Base-by-base conservation (phyloP, 2,329 filamentous ascomycete genomes). In the Fusarium sacchari region DNA sequence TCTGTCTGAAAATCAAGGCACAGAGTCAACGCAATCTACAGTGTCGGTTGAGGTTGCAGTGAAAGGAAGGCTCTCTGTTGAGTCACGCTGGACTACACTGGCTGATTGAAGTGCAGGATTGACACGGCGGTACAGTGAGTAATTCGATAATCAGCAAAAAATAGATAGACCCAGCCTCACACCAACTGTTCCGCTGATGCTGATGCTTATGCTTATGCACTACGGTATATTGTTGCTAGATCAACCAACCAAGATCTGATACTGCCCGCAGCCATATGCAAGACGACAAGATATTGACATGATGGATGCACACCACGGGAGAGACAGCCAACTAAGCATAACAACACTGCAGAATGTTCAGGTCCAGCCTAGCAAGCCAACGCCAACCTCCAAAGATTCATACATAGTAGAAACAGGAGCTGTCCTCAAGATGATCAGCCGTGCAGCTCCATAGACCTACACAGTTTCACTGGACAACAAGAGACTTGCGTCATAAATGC, bases 241-340 rank as follows among this genome's bases (percentile, higher is more conserved):
- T 52, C 46, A 57, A 69, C 65, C 66, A 69, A 69, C 67, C 64
- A 60, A 61, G 49, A 63, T 69, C 42, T 36, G 37, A 40, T 44
- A 22, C 46, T 36, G 47, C 63, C 44, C 64, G 44, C 59, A 60
- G 52, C 67, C 59, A 52, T 46, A 69, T 70, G 67, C 67, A 69
- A 47, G 60, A 70, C 44, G 60, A 64, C 26, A 42, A 43, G 67
- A 69, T 66, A 57, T 69, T 65, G 52, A 44, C 46, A 40, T 68
- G 67, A 65, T 69, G 67, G 52, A 37, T 65, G 66, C 60, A 69
- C 67, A 66, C 67, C 67, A 52, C 58, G 63, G 58, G 39, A 63
- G 42, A 34, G 28, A n/a, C 28, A 47, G 40, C n/a, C 34, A 47
- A 47, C 34, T 20, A 44, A 59, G 37, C 43, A 64, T 50, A 66